Conservation (phyloP, 2,329 filamentous ascomycete genomes). For the Fusarium chlamydosporum region DNA sequence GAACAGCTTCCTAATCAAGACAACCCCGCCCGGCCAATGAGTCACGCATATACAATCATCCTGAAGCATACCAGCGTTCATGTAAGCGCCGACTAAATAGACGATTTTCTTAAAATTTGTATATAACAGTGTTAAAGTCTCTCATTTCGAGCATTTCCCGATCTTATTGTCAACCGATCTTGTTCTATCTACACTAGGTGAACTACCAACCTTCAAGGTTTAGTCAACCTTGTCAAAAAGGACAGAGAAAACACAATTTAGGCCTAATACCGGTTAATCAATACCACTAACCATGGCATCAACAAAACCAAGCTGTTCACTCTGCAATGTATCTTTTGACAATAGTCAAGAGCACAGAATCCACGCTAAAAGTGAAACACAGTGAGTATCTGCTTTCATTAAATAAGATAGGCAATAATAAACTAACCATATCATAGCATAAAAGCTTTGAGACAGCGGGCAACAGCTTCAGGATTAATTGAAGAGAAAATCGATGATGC, state of each 20-base stretch:
- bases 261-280: not conserved
- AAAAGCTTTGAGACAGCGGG: constrained; percentile 3
- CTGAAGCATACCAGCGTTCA: not conserved
- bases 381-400: not conserved
- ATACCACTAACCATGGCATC: not conserved
- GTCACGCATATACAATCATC: not conserved
- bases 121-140: not conserved
- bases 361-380: constrained; percentile 25
- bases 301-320: constrained; percentile 4
- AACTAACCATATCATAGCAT: not conserved
- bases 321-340: constrained; percentile 19
- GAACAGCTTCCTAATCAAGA: constrained; percentile 19
- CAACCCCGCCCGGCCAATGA: constrained; percentile 7
- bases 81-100: not conserved
- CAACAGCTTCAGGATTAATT: constrained; percentile 7
- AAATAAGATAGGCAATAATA: fast-evolving
- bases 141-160: not conserved
- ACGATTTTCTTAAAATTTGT: not conserved
- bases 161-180: too few species aligned
- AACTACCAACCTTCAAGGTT: too few species aligned
- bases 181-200: too few species aligned
- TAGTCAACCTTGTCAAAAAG: too few species aligned
- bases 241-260: too few species aligned
- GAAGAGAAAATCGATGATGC: not conserved
- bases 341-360: constrained; percentile 20